Evolutionary conservation across 2,329 filamentous ascomycete genomes (phyloP).

Genomic region (Calonectria henricotiae): DNA sequence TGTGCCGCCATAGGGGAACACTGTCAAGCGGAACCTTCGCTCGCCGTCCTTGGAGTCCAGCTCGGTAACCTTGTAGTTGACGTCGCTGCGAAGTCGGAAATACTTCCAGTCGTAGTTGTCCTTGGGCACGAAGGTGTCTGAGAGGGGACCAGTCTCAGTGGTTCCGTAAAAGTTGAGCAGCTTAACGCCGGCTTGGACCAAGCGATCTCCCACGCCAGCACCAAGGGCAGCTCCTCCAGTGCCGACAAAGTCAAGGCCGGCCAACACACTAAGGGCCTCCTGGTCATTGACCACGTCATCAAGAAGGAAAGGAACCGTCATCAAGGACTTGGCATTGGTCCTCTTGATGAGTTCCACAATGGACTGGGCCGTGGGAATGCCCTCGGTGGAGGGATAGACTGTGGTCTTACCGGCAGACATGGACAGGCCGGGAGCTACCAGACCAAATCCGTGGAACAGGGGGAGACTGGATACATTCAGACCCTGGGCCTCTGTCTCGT

Average conservation of each 20-base stretch:
- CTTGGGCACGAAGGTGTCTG: constrained; percentile 54
- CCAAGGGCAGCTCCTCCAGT: constrained; percentile 56
- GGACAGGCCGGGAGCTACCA: constrained; percentile 54
- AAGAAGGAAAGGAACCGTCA: constrained; percentile 57
- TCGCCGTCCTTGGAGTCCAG: constrained; percentile 44
- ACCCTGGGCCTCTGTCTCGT: constrained; percentile 43
- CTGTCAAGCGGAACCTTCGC: constrained; percentile 50
- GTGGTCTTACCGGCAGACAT: constrained; percentile 53
- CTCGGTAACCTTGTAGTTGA: constrained; percentile 49
- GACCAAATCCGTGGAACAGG: constrained; percentile 57
- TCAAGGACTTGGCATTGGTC: constrained; percentile 50
- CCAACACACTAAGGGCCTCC: constrained; percentile 39
- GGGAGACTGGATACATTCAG: constrained; percentile 56
- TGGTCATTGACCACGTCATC: constrained; percentile 53
- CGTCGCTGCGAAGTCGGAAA: constrained; percentile 54
- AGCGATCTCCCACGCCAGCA: constrained; percentile 44
- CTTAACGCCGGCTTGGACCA: constrained; percentile 49
- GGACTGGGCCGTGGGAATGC: constrained; percentile 49
- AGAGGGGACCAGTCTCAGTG: constrained; percentile 57
- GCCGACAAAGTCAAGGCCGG: constrained; percentile 54
- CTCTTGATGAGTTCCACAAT: constrained; percentile 49
- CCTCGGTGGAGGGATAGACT: constrained; percentile 51
- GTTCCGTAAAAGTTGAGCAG: constrained; percentile 58
- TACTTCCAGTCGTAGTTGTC: constrained; percentile 55
- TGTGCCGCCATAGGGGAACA: constrained; percentile 51